Evolutionary conservation across 2,329 filamentous ascomycete species (phyloP), one percentile per base, ranked within the genome.

Genomic region (Aspergillaceae sp.): DNA sequence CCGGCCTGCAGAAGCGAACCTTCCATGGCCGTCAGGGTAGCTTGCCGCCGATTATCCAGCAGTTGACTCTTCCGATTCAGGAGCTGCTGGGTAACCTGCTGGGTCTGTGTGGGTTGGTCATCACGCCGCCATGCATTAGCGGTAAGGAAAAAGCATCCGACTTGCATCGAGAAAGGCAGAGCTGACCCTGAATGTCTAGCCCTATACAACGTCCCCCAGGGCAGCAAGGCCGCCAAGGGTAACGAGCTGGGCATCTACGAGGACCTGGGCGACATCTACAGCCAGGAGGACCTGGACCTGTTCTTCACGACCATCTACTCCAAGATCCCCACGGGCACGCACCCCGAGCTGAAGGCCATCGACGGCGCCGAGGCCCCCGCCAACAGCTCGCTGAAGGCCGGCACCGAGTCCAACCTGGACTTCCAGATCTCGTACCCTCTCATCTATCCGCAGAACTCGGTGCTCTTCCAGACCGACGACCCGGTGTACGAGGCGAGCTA

Each of bases 381-480:
- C 3, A 47, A 59, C 1, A 38, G 36, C 36, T 47, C 63, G 1
- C 48, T 50, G 2, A 43, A 51, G 6, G 61, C 62, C 2, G 71
- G 69, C 3, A 40, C 57, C 6, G 70, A 73, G 53, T 66, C 64
- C 5, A 63, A 69, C 40, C 56, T 75, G 5, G 73, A 76, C 54
- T 72, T 75, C 55, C 58, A 69, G 49, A 64, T 72, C 42, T 63
- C 70, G 1, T 70, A 69, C 45, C 70, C 73, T 0, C 66, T 76
- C 42, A 69, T 75, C 54, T 74, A 71, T 54, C 73, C 73, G 2
- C 73, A 75, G 49, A 72, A 67, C 36, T 60, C 65, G 4, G 62
- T 71, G n/a, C 61, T 75, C 37, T 76, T 69, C 56, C 71, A 75
- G 56, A 67, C 63, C 1, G 72, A 73, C 45, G 69, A 72, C 61